phyloP scores from a whole-genome alignment of 2,329 filamentous ascomycete genomes.

The Coleophoma crateriformis region DNA sequence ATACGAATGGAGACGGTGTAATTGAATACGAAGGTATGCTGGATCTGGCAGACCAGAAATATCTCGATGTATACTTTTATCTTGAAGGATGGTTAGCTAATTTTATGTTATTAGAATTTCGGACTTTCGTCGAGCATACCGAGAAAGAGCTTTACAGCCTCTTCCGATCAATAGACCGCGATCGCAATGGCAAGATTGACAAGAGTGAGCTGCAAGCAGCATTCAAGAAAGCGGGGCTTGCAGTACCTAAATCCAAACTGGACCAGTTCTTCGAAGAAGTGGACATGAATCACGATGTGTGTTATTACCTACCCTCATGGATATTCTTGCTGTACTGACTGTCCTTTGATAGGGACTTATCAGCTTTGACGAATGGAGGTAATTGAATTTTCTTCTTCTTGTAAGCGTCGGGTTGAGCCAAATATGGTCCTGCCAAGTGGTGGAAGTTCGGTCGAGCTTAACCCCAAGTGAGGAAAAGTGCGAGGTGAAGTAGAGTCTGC shows the following conservation, averaged over 20 bases:
- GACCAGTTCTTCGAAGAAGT: slow-evolving; percentile 85
- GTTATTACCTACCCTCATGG: neutral
- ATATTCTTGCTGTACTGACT: slow-evolving; percentile 26
- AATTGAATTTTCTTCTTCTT: slow-evolving; percentile 35
- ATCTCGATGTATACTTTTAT: neutral
- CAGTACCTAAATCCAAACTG: slow-evolving; percentile 71
- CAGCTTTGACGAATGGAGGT: slow-evolving; percentile 96
- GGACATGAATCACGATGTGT: slow-evolving; percentile 73
- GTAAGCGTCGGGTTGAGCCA: too few species aligned
- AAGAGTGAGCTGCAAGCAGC: slow-evolving; percentile 77
- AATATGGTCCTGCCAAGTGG: too few species aligned
- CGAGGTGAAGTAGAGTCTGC: too few species aligned
- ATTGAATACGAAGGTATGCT: slow-evolving; percentile 83
- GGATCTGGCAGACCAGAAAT: slow-evolving; percentile 2
- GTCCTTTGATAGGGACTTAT: slow-evolving; percentile 52
- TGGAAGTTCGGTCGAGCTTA: too few species aligned
- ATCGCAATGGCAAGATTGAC: slow-evolving; percentile 81
- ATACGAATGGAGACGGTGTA: slow-evolving; percentile 79
- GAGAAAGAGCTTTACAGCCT: slow-evolving; percentile 77
- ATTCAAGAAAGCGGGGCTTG: slow-evolving; percentile 72
- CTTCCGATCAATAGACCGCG: slow-evolving; percentile 81
- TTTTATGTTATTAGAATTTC: slow-evolving; percentile 63
- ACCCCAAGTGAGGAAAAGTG: too few species aligned
- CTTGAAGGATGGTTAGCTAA: slow-evolving; percentile 4
- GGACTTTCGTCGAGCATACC: slow-evolving; percentile 78